Evolutionary conservation across 129 eudicot genomes (phyloP).

Genomic region (Glebionis coronaria): DNA sequence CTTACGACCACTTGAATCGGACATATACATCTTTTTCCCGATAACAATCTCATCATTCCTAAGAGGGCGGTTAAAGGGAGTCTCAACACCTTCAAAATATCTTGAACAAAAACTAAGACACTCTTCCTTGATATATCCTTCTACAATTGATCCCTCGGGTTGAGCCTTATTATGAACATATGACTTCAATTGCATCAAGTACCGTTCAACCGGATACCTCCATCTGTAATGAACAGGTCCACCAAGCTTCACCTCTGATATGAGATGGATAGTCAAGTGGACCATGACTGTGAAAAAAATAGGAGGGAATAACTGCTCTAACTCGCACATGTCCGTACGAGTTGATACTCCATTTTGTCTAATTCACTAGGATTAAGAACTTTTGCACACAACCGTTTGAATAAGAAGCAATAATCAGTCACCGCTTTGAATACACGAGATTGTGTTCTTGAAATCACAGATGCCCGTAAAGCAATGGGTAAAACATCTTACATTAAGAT

Average conservation of each 20-base stretch:
- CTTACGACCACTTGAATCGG: not conserved
- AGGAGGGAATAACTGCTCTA: not conserved
- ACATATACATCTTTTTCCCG: not conserved
- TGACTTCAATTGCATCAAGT: not conserved
- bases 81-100: not conserved
- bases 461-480: too few species aligned
- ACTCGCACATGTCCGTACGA: not conserved
- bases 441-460: too few species aligned
- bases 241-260: not conserved
- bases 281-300: not conserved
- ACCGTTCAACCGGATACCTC: not conserved
- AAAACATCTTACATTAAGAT: too few species aligned
- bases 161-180: not conserved
- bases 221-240: not conserved
- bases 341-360: not conserved
- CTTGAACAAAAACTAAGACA: not conserved
- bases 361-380: not conserved
- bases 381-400: too few species aligned
- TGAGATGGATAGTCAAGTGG: not conserved
- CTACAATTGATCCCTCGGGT: too few species aligned
- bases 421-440: too few species aligned
- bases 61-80: not conserved
- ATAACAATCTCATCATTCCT: not conserved
- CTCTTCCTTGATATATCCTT: too few species aligned
- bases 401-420: too few species aligned